phyloP scores from a whole-genome alignment of 2,329 filamentous ascomycete genomes.

The Paraconiothyrium sp. region DNA sequence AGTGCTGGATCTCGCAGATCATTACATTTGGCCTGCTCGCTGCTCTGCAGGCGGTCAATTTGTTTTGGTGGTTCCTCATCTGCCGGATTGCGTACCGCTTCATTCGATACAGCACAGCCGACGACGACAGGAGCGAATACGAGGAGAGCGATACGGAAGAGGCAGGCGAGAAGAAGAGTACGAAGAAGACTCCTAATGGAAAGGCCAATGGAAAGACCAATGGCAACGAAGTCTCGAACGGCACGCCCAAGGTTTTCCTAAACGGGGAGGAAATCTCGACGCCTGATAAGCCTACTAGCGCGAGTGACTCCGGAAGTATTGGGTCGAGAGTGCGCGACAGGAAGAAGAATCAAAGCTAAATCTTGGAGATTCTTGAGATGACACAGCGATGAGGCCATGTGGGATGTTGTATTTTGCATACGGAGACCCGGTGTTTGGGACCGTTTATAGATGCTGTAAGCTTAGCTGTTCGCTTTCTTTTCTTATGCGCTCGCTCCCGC shows the following conservation, averaged over 20 bases:
- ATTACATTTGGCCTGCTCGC: constrained; percentile 74
- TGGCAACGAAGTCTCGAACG: constrained; percentile 21
- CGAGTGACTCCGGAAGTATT: constrained; percentile 26
- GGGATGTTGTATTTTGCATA: constrained; percentile 7
- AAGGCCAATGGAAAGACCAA: constrained; percentile 24
- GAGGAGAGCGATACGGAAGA: constrained; percentile 61
- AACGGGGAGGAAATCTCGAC: constrained; percentile 38
- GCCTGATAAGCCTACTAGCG: constrained; percentile 19
- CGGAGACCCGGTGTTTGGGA: neutral
- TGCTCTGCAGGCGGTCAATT: constrained; percentile 76
- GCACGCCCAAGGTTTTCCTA: constrained; percentile 36
- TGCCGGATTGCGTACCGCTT: constrained; percentile 78
- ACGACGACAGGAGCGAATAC: constrained; percentile 78
- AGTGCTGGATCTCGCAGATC: constrained; percentile 73
- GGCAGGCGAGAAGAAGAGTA: constrained; percentile 29
- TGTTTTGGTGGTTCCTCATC: constrained; percentile 85
- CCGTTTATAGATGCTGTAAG: neutral
- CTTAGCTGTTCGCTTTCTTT: constrained; percentile 4
- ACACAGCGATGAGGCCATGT: constrained; percentile 3
- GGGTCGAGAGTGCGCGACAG: constrained; percentile 31
- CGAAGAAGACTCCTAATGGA: constrained; percentile 19
- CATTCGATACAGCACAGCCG: constrained; percentile 66
- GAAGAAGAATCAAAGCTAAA: constrained; percentile 19
- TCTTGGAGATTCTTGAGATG: neutral
- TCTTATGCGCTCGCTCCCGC: neutral